Evolutionary conservation across 805 yeast genomes (phyloP), one percentile per base, ranked within the genome.

Genomic region (Dipodascus albidus): DNA sequence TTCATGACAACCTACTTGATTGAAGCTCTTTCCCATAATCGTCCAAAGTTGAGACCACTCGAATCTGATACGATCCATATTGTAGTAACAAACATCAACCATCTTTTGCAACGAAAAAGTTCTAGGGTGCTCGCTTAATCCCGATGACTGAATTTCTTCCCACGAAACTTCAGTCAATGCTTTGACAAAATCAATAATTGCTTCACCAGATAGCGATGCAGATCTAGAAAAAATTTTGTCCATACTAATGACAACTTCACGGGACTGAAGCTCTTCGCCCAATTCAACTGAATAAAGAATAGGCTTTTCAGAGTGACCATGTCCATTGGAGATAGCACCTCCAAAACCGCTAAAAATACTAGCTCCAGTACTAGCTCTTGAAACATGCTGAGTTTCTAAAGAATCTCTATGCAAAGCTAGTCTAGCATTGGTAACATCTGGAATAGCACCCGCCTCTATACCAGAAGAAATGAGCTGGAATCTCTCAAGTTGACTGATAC

Each of bases 21-120:
- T 87, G 71, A 93, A 93, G 47, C 87, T 86, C 54, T 79, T 86
- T 15, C 96, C 96, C 86, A 93, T 86, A 8, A 87, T 85, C 15
- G 85, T 79, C 99, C 99, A 93, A 55, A 93, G 74, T 53, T 87
- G 91, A 3, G 96, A 81, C 97, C 99, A 93, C 69, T 95, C 96
- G 57, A 93, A 82, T 67, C 96, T 81, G 61, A 93, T 90, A 73
- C 99, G 85, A 51, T 82, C 82, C 97, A 93, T 93, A 67, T 95
- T 95, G 73, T 95, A 93, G 68, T 93, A 91, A 69, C 97, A 91
- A 47, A 93, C 95, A 69, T 95, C 99, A 52, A 93, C 96, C 76
- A 93, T 86, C 65, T 93, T 93, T 64, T 89, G 98, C 58, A 93
- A 71, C 0, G 98, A 87, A 65, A 87, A 95, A 70, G 88, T 83